A percentile compares a stretch with the other conserved stretches of the same genome.
These are phyloP conservation scores for Aspergillus aculeatus DNA, from an alignment of 2,329 filamentous ascomycete species.

Conservation along the genomic window DNA sequence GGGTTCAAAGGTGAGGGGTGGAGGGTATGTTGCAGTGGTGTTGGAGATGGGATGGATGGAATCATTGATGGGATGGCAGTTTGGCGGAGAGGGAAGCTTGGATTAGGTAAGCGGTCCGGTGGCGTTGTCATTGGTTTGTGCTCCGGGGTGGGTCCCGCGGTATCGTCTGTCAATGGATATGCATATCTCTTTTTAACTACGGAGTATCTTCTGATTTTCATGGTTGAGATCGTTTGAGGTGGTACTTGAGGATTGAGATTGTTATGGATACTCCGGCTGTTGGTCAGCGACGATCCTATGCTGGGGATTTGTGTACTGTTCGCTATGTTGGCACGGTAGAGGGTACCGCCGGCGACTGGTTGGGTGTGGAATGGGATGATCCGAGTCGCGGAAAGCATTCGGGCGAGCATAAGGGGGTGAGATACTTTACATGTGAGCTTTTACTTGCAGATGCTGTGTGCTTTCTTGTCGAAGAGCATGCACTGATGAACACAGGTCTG, in stretches of 20 bases:
- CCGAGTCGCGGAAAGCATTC: conserved; percentile 82
- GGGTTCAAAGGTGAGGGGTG: no score
- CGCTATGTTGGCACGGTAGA: conserved; percentile 76
- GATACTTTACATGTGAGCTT: conserved; percentile 75
- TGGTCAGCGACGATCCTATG: conserved; percentile 74
- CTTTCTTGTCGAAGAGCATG: background rate
- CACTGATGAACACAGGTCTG: conserved; percentile 48
- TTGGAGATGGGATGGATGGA: background rate
- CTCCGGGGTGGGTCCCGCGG: no score
- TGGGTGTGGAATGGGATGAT: conserved; percentile 98
- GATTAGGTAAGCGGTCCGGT: background rate
- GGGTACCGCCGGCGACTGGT: conserved; percentile 76
- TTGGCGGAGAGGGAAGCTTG: background rate
- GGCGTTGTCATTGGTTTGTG: no score
- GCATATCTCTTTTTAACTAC: no score
- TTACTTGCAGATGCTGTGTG: background rate
- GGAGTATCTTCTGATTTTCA: no score
- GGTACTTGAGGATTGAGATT: background rate
- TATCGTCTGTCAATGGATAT: no score
- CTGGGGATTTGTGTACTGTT: conserved; percentile 75
- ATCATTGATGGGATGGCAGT: no score
- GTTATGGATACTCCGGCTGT: conserved; percentile 17
- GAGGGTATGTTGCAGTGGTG: background rate
- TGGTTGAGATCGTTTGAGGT: no score
- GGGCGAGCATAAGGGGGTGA: conserved; percentile 73